A percentile compares a stretch with the other conserved stretches of the same genome.
Conservation (phyloP, 2,329 filamentous ascomycete genomes). For the Alternaria postmessia region DNA sequence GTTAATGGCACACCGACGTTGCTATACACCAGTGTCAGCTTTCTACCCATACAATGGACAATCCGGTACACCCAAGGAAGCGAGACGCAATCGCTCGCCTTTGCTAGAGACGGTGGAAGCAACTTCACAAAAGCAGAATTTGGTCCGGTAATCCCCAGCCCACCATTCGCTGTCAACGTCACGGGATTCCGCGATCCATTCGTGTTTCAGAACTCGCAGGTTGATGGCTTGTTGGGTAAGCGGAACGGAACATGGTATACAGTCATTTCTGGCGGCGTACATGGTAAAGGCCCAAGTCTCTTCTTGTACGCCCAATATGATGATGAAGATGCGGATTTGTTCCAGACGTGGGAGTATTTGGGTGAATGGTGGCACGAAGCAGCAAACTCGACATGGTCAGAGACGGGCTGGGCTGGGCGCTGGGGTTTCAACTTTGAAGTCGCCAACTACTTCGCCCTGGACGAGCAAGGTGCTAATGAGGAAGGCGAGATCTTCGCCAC, state of each 20-base stretch:
- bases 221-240: conserved; percentile 49
- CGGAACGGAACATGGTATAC: conserved; percentile 50
- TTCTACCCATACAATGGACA: conserved; percentile 58
- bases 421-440: conserved; percentile 58
- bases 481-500: conserved; percentile 54
- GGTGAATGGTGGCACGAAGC: conserved; percentile 54
- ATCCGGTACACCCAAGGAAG: conserved; percentile 56
- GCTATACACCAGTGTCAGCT: conserved; percentile 57
- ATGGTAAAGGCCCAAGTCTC: conserved; percentile 49
- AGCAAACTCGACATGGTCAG: conserved; percentile 35
- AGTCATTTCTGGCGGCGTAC: conserved; percentile 53
- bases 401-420: conserved; percentile 31
- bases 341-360: conserved; percentile 51
- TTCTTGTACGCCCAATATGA: conserved; percentile 53
- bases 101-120: conserved; percentile 51
- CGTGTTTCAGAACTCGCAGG: conserved; percentile 51
- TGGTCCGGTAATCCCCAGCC: conserved; percentile 50
- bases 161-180: conserved; percentile 53
- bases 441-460: conserved; percentile 53
- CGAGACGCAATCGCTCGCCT: conserved; percentile 57
- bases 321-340: conserved; percentile 37
- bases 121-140: conserved; percentile 53
- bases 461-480: conserved; percentile 51
- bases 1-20: conserved; percentile 56
- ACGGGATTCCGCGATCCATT: conserved; percentile 57